phyloP scores from a whole-genome alignment of 2,329 filamentous ascomycete species.

The Hymenoscyphus scutula region DNA sequence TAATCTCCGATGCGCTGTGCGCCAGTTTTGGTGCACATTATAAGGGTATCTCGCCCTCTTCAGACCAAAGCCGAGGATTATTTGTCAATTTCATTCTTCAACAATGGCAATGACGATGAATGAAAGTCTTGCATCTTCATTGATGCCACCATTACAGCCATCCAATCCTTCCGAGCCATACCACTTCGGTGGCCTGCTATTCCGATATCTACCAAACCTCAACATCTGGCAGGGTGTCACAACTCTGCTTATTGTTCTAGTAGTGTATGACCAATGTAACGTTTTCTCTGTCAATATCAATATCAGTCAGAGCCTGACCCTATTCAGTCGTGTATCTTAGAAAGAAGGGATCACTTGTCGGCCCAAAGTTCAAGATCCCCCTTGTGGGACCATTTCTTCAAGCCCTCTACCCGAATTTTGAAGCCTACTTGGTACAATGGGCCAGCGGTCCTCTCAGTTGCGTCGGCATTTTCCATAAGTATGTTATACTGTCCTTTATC shows the following conservation, averaged over 20 bases:
- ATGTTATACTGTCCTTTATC: neutral
- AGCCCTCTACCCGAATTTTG: conserved; percentile 71
- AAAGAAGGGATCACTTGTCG: conserved; percentile 61
- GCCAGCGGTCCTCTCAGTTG: conserved; percentile 75
- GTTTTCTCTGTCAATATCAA: neutral
- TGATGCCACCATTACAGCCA: neutral
- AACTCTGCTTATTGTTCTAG: neutral
- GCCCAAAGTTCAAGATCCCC: conserved; percentile 61
- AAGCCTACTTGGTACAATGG: conserved; percentile 74
- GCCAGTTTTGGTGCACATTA: neutral
- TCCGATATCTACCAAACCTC: neutral
- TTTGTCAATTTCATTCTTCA: neutral
- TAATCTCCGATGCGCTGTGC: neutral
- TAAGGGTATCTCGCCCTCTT: neutral
- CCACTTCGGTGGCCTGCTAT: neutral
- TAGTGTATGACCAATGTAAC: conserved; percentile 6
- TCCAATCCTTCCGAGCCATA: neutral
- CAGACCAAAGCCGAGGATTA: neutral
- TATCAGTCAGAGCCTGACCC: neutral
- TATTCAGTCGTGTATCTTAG: conserved; percentile 56
- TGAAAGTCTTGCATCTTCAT: neutral
- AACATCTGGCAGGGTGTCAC: neutral
- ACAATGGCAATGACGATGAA: neutral
- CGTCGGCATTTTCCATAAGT: conserved; percentile 82
- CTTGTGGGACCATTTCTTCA: conserved; percentile 76